A percentile compares a stretch with the other conserved stretches of the same genome.
Evolutionary conservation across 306 rosid genomes (phyloP).

Genomic region (Ziziphus jujuba): DNA sequence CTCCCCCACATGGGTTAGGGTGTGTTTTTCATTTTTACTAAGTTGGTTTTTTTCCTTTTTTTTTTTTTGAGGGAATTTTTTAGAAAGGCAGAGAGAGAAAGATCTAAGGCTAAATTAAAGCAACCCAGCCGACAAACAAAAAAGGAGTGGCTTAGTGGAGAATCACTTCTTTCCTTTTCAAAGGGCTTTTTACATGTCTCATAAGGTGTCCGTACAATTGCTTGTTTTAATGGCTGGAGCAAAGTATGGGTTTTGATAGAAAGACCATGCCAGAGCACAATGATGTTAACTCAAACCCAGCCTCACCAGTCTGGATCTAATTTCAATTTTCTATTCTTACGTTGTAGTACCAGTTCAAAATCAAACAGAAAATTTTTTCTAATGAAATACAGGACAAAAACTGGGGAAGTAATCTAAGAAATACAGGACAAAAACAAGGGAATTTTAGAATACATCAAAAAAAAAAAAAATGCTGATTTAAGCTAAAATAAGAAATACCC

Average conservation of each 20-base stretch:
- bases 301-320: background rate
- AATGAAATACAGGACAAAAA: too few species aligned
- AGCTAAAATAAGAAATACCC: too few species aligned
- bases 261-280: constrained; percentile 7
- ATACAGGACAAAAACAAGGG: too few species aligned
- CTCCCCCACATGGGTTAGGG: constrained; percentile 37
- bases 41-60: background rate
- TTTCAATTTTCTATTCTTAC: too few species aligned
- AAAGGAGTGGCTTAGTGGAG: constrained; percentile 42
- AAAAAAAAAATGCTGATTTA: too few species aligned
- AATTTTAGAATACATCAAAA: background rate
- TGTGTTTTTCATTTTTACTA: background rate
- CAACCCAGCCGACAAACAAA: constrained; percentile 41
- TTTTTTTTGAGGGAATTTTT: background rate
- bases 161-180: constrained; percentile 49
- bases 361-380: too few species aligned
- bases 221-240: constrained; percentile 11
- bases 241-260: constrained; percentile 20
- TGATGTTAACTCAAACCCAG: constrained; percentile 21
- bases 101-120: constrained; percentile 19
- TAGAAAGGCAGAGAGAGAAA: background rate
- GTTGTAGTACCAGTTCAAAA: too few species aligned
- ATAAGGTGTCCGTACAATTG: constrained; percentile 44
- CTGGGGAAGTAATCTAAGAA: too few species aligned
- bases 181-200: constrained; percentile 32